A percentile compares a stretch with the other conserved stretches of the same genome.
Evolutionary conservation across 176 grass and related monocot genomes (phyloP).

Genomic region (Juncus effusus): DNA sequence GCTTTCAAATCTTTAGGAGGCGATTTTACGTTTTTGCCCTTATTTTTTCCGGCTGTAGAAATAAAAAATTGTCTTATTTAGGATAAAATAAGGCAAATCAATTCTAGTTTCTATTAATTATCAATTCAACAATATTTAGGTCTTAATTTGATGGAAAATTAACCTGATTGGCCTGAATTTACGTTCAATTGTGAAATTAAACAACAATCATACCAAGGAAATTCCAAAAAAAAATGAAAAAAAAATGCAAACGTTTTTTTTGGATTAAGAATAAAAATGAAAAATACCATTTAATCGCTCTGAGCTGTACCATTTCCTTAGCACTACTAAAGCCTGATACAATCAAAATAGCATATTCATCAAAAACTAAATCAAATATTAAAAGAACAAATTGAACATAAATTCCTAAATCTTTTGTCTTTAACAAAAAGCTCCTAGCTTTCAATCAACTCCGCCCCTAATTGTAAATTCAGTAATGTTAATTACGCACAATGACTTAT

Average conservation of each 20-base stretch:
- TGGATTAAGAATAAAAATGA: not conserved
- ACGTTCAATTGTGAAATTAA: too few species aligned
- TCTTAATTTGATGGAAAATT: too few species aligned
- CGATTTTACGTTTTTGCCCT: conserved; percentile 42
- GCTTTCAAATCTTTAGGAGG: conserved; percentile 37
- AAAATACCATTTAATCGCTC: conserved; percentile 25
- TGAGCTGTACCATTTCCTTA: conserved; percentile 68
- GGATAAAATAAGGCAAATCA: too few species aligned
- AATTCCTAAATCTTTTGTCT: not conserved
- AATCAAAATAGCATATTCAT: not conserved
- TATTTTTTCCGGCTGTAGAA: conserved; percentile 22
- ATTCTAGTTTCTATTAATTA: too few species aligned
- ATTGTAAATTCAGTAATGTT: not conserved
- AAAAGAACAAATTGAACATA: not conserved
- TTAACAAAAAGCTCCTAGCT: too few species aligned
- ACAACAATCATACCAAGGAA: too few species aligned
- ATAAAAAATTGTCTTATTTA: too few species aligned
- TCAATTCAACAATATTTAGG: too few species aligned
- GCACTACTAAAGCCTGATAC: conserved; percentile 62
- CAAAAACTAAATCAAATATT: conserved; percentile 12
- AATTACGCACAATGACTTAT: too few species aligned
- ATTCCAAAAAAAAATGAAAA: too few species aligned
- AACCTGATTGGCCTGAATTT: too few species aligned
- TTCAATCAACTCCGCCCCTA: not conserved
- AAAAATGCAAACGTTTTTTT: too few species aligned